Evolutionary conservation across 2,329 filamentous ascomycete species (phyloP), one percentile per base, ranked within the genome.

Genomic region (Aspergillus thermomutatus): DNA sequence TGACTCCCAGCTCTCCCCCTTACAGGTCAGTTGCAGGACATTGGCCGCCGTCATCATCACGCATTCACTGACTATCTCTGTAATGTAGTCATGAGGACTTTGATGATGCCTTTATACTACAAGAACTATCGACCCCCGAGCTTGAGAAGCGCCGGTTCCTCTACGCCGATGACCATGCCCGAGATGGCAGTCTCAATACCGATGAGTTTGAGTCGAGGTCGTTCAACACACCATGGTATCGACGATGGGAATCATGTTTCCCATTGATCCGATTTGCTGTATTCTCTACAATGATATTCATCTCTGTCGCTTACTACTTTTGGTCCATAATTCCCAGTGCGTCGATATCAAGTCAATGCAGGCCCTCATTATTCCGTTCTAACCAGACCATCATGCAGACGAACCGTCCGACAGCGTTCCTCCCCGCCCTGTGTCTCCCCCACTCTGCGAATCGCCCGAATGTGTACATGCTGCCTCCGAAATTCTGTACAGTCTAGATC

Each of bases 381-480:
- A 25, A 47, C 45, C 47, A 11, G 11, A 9, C 11, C 4, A 50
- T 56, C 10, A n/a, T 26, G 43, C 54, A 63, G 56, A 53, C 37
- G 51, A 46, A 10, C 57, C 48, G 48, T 50, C 47, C 43, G 59
- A 58, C 14, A 57, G 49, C 37, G 55, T 55, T 21, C 49, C 62
- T 34, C 62, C 61, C 1, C 55, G 55, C 11, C 55, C 60, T 5
- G 53, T 64, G 43, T 56, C 67, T 28, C 52, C 63, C 14, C 52
- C 65, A 8, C 60, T 82, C 25, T 88, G 86, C 67, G 68, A 81
- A 49, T 83, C 84, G 9, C 80, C 84, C 45, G 81, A 82, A 58
- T 89, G 86, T 68, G 77, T 88, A 11, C 83, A 87, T 64, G 85
- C 85, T 11, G 81, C 85, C 4, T 85, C 84, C 11, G 80, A 83